Percentiles rank a stretch among this genome's conserved stretches.
These are phyloP conservation scores for Alternaria angustiovoidea DNA, from an alignment of 2,329 filamentous ascomycete genomes.

Conservation along the genomic window DNA sequence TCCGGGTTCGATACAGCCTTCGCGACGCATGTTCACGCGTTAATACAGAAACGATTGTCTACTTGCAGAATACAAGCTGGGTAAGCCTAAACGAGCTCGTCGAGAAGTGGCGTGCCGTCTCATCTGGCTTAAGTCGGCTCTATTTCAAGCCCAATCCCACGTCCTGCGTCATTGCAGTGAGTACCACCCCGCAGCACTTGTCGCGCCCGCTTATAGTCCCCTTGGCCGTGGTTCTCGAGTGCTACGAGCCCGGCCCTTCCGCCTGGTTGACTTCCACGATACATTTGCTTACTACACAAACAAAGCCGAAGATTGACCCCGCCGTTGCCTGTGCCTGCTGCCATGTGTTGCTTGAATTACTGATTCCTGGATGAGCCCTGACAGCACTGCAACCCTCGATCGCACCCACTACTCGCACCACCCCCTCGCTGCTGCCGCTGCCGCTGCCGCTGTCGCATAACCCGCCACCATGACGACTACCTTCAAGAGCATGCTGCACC, in stretches of 20 bases:
- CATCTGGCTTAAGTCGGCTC: conserved; percentile 17
- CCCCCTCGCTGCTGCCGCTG: conserved; percentile 5
- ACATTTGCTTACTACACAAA: conserved; percentile 3
- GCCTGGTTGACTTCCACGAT: conserved; percentile 21
- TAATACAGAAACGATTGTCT: background rate
- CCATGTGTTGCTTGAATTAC: conserved; percentile 17
- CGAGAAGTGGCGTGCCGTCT: conserved; percentile 1
- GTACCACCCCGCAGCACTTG: conserved; percentile 12
- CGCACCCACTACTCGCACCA: conserved; percentile 16
- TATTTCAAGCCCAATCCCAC: conserved; percentile 29
- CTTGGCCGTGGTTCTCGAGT: conserved; percentile 35
- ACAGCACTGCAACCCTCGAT: conserved; percentile 11
- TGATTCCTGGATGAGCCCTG: conserved; percentile 11
- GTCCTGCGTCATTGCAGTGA: conserved; percentile 35
- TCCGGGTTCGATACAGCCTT: background rate
- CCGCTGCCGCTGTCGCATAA: conserved; percentile 12
- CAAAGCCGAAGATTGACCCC: conserved; percentile 19
- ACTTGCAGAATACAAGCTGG: background rate
- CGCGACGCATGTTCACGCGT: background rate
- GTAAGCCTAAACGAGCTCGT: background rate
- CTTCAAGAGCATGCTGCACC: conserved; percentile 50
- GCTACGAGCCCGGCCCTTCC: conserved; percentile 28
- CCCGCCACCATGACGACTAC: conserved; percentile 46
- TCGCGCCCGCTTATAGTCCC: conserved; percentile 18
- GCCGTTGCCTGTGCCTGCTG: conserved; percentile 21